Base-by-base conservation (phyloP, 495 filamentous ascomycete species). In the Aspergillus avenaceus region DNA sequence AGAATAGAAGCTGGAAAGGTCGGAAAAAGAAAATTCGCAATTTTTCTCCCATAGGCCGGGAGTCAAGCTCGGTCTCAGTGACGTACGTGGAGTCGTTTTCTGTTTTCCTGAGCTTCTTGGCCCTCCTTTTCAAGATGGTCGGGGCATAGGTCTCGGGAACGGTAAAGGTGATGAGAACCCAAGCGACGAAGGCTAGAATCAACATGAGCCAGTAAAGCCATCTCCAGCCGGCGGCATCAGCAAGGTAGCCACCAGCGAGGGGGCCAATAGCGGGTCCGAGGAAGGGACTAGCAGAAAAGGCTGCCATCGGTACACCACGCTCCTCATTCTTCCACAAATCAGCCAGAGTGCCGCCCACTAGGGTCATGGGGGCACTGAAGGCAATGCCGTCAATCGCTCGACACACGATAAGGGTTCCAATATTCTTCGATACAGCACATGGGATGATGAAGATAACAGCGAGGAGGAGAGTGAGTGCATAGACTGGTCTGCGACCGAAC, bases 201-300 rank as follows among this genome's bases (percentile, higher is more conserved):
- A 90, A 67, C 47, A 88, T 86, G 48, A 91, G 74, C 87, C 87
- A 91, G 72, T 91, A 92, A 2, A 92, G 74, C 88, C 88, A 95
- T 49, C 86, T 72, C 89, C 89, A 95, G 44, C 84, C 85, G 0
- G 70, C 69, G 3, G 77, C 77, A 55, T 88, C 84, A 11, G 75
- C 73, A 5, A 93, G 67, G 64, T 83, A 90, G 34, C 89, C 89
- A 64, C 89, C 88, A 21, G 84, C 75, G 6, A 95, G 77, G 8
- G 88, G 88, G 63, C 83, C 76, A 52, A 81, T 79, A 5, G 86
- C 87, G 36, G 87, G 87, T 3, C 87, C 88, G 26, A 90, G 72
- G 58, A 91, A 88, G 0, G 88, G 88, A 24, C 86, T 87, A 23
- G 87, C 86, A 23, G 78, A 83, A 67, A 91, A 92, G 25, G 86